Conservation (phyloP, 2,329 filamentous ascomycete genomes). For the Ceratocystiopsis sp. region DNA sequence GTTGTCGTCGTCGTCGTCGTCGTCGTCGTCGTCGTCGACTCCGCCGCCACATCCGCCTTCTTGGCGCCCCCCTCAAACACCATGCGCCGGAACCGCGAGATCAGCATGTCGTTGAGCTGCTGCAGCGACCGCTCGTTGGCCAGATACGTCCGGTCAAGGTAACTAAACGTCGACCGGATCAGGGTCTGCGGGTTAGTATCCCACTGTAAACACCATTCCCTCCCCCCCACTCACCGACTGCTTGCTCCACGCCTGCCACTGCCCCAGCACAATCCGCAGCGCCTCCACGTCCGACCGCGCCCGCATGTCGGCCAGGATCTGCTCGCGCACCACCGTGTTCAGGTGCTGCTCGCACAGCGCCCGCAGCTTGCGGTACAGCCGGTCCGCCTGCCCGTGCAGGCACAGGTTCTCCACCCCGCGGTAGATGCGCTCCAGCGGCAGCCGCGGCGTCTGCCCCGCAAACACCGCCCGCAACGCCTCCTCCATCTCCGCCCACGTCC, state of each 20-base stretch:
- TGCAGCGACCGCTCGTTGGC: conserved; percentile 51
- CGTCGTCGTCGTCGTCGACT: background rate
- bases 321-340: conserved; percentile 37
- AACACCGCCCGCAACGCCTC: conserved; percentile 61
- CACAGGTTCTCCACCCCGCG: conserved; percentile 85
- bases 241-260: conserved; percentile 64
- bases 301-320: conserved; percentile 32
- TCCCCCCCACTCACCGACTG: conserved; percentile 46
- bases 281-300: conserved; percentile 42
- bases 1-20: conserved; percentile 3
- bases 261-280: conserved; percentile 34
- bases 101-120: conserved; percentile 67
- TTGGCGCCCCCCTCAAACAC: conserved; percentile 22
- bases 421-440: conserved; percentile 79
- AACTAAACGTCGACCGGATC: conserved; percentile 82
- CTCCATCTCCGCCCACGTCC: conserved; percentile 58
- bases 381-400: conserved; percentile 53
- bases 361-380: conserved; percentile 50
- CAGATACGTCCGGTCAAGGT: conserved; percentile 78
- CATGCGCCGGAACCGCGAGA: conserved; percentile 54
- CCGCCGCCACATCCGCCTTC: background rate
- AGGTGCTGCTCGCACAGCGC: conserved; percentile 52
- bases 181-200: conserved; percentile 43
- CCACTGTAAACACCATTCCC: no score
- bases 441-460: conserved; percentile 38